Evolutionary conservation across 2,329 filamentous ascomycete genomes (phyloP).

Genomic region (Dendryphion nanum): DNA sequence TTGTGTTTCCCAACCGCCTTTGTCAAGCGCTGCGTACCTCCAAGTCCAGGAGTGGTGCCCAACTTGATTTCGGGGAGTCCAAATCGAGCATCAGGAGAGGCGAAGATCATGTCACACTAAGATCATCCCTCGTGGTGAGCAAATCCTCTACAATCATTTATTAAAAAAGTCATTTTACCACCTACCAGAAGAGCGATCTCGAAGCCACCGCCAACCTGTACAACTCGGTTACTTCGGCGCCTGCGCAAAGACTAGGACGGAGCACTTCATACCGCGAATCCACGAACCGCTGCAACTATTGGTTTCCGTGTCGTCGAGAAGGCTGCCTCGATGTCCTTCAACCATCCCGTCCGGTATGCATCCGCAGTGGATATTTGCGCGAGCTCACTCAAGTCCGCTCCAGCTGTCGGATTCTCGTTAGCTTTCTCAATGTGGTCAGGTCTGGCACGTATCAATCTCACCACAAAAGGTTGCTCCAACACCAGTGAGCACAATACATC

Average conservation of each 20-base stretch:
- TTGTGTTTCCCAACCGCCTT: conserved; percentile 52
- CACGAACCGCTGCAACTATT: conserved; percentile 86
- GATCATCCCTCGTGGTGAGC: too few relatives aligned
- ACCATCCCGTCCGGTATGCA: conserved; percentile 84
- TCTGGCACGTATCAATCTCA: conserved; percentile 33
- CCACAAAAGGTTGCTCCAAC: conserved; percentile 72
- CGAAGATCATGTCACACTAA: conserved; percentile 76
- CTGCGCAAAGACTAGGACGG: background rate
- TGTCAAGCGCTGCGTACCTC: conserved; percentile 84
- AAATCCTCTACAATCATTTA: too few relatives aligned
- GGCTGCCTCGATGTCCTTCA: conserved; percentile 84
- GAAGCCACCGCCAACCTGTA: conserved; percentile 77
- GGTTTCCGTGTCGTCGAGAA: conserved; percentile 83
- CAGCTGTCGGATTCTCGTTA: conserved; percentile 52
- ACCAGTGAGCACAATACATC: conserved; percentile 66
- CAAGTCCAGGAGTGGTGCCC: conserved; percentile 85
- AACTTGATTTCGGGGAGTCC: conserved; percentile 96
- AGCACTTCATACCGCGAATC: conserved; percentile 60
- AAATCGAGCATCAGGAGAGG: conserved; percentile 78
- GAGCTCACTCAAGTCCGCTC: conserved; percentile 98
- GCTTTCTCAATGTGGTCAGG: background rate
- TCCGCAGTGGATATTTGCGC: conserved; percentile 78
- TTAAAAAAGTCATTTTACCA: too few relatives aligned
- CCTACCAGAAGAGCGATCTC: conserved; percentile 86
- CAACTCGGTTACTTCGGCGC: conserved; percentile 6